Evolutionary conservation across 129 eudicot species (phyloP).

Genomic region (Deinandra increscens): DNA sequence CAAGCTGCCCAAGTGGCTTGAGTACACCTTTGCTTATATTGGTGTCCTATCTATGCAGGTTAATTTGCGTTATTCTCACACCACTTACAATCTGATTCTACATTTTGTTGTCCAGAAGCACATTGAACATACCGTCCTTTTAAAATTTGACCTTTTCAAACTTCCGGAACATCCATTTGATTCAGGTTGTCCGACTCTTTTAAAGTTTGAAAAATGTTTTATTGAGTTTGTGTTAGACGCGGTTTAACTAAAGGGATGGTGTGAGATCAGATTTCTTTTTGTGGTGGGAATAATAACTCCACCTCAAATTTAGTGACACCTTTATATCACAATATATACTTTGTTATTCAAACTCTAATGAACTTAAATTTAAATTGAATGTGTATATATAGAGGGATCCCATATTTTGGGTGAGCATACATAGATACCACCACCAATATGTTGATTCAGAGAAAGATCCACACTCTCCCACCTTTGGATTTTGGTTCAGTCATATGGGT

Average conservation of each 20-base stretch:
- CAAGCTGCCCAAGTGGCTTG: slow-evolving; percentile 35
- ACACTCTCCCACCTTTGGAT: slow-evolving; percentile 30
- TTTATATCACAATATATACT: background rate
- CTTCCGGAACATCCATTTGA: too few relatives aligned
- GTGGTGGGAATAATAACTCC: too few relatives aligned
- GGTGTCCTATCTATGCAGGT: slow-evolving; percentile 29
- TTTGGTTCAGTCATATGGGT: slow-evolving; percentile 50
- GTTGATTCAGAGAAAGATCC: slow-evolving; percentile 33
- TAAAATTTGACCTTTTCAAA: too few relatives aligned
- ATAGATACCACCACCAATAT: slow-evolving; percentile 46
- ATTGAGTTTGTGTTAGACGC: too few relatives aligned
- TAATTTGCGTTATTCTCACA: too few relatives aligned
- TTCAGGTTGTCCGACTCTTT: too few relatives aligned
- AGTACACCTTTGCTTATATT: slow-evolving; percentile 32
- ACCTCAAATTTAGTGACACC: background rate
- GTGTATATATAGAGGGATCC: slow-evolving; percentile 36
- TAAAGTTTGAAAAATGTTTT: too few relatives aligned
- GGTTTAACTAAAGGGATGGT: too few relatives aligned
- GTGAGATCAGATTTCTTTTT: too few relatives aligned
- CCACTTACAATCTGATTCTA: too few relatives aligned
- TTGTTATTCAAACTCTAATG: background rate
- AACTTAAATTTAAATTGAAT: slow-evolving; percentile 4
- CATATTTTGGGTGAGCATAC: slow-evolving; percentile 53
- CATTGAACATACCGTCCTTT: too few relatives aligned
- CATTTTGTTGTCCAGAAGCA: too few relatives aligned